Conservation (phyloP, 208 protist species). For the Acanthamoeba lenticulata region DNA sequence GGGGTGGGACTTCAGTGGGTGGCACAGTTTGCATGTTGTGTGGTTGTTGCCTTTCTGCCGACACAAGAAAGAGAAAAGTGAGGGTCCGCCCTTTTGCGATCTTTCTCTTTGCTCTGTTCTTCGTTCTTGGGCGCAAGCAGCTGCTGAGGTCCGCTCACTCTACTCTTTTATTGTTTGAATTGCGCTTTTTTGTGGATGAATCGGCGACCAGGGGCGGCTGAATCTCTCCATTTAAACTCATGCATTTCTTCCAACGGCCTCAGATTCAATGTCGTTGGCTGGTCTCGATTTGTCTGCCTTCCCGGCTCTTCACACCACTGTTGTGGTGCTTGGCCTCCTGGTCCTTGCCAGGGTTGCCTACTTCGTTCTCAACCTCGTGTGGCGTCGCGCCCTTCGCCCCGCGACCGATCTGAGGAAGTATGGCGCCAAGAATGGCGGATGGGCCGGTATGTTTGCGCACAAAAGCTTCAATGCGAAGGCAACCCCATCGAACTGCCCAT, state of each 20-base stretch:
- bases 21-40: no score
- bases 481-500: neutral
- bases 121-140: no score
- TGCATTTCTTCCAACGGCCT: neutral
- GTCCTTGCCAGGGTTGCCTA: neutral
- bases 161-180: no score
- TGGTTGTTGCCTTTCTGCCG: no score
- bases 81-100: no score
- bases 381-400: slow-evolving; percentile 14
- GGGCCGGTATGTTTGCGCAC: neutral
- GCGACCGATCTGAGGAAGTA: slow-evolving; percentile 46
- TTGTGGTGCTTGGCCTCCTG: slow-evolving; percentile 6
- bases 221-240: no score
- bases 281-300: neutral
- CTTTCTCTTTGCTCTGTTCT: no score
- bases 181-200: no score
- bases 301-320: neutral
- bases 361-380: neutral
- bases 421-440: slow-evolving; percentile 19
- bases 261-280: neutral
- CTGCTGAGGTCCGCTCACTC: no score
- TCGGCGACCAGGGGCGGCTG: no score
- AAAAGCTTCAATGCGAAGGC: neutral
- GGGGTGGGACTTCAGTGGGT: no score
- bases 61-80: no score